These are phyloP conservation scores for Garcileccinum viscosum DNA, from an alignment of 1,284 basidiomycete genomes.

Conservation along the genomic window DNA sequence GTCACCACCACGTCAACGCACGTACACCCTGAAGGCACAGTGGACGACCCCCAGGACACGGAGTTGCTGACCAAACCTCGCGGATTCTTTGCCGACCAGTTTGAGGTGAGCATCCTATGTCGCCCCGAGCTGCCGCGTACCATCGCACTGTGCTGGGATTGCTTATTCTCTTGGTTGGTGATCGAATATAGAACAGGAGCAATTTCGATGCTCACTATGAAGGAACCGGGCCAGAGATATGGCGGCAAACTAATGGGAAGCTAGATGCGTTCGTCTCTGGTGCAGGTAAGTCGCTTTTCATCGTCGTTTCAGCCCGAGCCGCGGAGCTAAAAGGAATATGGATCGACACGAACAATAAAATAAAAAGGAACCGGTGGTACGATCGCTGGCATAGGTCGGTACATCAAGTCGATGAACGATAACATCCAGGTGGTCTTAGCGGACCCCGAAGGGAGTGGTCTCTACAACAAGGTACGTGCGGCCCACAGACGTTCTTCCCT, in stretches of 20 bases:
- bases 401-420: constrained; percentile 74
- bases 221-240: constrained; percentile 95
- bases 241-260: constrained; percentile 87
- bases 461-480: constrained; percentile 86
- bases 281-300: constrained; percentile 60
- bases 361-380: constrained; percentile 89
- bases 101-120: constrained; percentile 64
- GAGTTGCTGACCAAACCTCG: constrained; percentile 58
- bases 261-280: constrained; percentile 93
- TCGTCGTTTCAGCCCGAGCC: not conserved
- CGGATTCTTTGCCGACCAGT: constrained; percentile 94
- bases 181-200: constrained; percentile 73
- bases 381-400: constrained; percentile 85
- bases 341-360: not conserved
- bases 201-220: constrained; percentile 91
- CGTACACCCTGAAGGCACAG: constrained; percentile 45
- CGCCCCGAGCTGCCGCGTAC: not conserved
- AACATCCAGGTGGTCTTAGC: constrained; percentile 78
- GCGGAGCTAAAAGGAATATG: not conserved
- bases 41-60: constrained; percentile 43
- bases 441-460: constrained; percentile 93
- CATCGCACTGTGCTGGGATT: too few species aligned
- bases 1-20: constrained; percentile 61
- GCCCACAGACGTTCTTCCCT: not conserved
- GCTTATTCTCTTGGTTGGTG: not conserved